Evolutionary conservation across 2,329 filamentous ascomycete species (phyloP), one percentile per base, ranked within the genome.

Genomic region (Fusarium armeniacum): DNA sequence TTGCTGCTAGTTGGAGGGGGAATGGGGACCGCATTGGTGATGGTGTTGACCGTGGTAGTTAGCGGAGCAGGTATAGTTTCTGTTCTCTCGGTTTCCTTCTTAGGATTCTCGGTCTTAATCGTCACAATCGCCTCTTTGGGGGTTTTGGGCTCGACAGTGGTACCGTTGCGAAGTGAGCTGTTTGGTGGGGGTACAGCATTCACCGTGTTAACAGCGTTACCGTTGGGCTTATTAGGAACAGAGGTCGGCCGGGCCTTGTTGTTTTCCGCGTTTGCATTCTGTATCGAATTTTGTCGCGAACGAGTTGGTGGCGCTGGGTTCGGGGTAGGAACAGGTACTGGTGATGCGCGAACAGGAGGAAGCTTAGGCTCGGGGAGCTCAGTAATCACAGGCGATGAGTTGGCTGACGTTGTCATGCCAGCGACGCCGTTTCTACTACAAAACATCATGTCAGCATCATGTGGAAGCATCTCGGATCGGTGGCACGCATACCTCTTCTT

Each of bases 301-400:
- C 93, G 89, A 8, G 91, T 89, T 7, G 90, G 90, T 6, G 90
- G 90, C 52, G 87, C 84, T 15, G 92, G 90, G 44, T 91, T 87
- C 61, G 88, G 82, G 32, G 81, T 79, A 62, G 81, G 80, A 47
- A 81, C 79, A 9, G 90, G 90, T 11, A 85, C 87, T 30, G 91
- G 91, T 41, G 90, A 92, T 56, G 75, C 83, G 67, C 82, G 84
- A 71, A 77, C 83, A 55, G 78, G 80, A 70, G 81, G 84, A 15
- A 69, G 41, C 69, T 85, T 85, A 3, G 81, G 82, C 71, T 93
- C 92, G 28, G 88, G 86, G 62, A 93, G 87, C n/a, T 86, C 87
- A 50, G 88, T 86, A 49, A 92, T 84, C 47, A 94, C 85, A 20
- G 93, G 93, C 2, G 94, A 95, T 2, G 93, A 91, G n/a, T 89